Evolutionary conservation across 176 grass and related monocot genomes (phyloP), one percentile per base, ranked within the genome.

Genomic region (Oryza rufipogon): DNA sequence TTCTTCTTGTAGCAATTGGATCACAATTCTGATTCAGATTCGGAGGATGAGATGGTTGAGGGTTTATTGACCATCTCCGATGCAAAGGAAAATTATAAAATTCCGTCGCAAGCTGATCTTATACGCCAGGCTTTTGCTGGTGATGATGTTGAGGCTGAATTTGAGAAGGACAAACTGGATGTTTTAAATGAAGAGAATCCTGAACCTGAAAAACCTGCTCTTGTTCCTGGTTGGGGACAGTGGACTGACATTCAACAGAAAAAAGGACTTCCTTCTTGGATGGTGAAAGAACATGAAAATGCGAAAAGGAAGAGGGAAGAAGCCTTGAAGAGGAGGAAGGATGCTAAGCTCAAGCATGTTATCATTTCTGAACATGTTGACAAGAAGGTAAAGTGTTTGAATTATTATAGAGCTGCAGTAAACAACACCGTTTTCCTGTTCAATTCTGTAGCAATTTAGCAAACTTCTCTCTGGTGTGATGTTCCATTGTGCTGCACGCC

Each of bases 131-230:
- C 93, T 46, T 99, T 99, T 93, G 96, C 93, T 73, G 89, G 91
- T 76, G 96, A 99, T 92, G 96, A 99, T 87, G 93, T 99, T 74
- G 93, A 95, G 75, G 93, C 91, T 20, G 93, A 99, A 61, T 99
- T 99, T 80, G 86, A 88, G 67, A 91, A 90, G 69, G 86, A 91
- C 45, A 99, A 99, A 86, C 64, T 90, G 70, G 86, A 96, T 10
- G 76, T 70, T 84, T 83, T 99, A 84, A 89, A 95, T 81, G 83
- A 92, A 77, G 96, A 99, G 84, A 91, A 92, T 71, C 96, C 96
- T 71, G 93, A 99, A 89, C 93, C 96, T n/a, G 96, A 99, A 88
- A 90, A 95, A 41, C 96, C 91, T 74, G 88, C 73, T 78, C 86
- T 99, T 80, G 47, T 99, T 80, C 93, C 96, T 78, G 93, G 93